Evolutionary conservation across 2,329 filamentous ascomycete genomes (phyloP).

Genomic region (Calycina herbarum): DNA sequence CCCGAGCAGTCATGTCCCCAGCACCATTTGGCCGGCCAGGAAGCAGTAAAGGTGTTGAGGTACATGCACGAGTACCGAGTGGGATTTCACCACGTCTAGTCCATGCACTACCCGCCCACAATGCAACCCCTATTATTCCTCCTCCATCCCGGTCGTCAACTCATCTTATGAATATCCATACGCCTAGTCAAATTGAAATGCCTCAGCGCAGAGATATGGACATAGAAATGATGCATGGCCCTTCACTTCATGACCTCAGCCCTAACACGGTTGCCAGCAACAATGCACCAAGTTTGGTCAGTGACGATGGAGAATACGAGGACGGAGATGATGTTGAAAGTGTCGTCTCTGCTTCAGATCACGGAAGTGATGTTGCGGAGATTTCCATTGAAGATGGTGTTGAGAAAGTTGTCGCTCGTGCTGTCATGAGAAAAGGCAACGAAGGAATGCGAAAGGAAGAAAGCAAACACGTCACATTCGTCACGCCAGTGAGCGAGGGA

Average conservation of each 20-base stretch:
- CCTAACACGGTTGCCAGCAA: conserved; percentile 71
- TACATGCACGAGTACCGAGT: conserved; percentile 36
- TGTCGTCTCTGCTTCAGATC: conserved; percentile 50
- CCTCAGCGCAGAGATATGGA: conserved; percentile 21
- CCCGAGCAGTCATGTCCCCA: conserved; percentile 56
- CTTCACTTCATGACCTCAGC: conserved; percentile 64
- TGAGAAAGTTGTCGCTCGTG: conserved; percentile 33
- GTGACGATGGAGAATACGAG: conserved; percentile 77
- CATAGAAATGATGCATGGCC: conserved; percentile 42
- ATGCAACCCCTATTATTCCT: conserved; percentile 17
- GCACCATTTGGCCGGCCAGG: conserved; percentile 48
- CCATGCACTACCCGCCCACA: conserved; percentile 36
- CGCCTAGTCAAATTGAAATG: conserved; percentile 16
- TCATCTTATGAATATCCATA: conserved; percentile 24
- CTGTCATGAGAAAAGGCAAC: conserved; percentile 31
- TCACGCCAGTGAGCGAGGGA: conserved; percentile 34
- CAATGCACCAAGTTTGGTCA: conserved; percentile 76
- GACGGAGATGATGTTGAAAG: conserved; percentile 62
- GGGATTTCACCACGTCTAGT: conserved; percentile 43
- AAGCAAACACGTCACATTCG: conserved; percentile 40
- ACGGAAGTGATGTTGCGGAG: conserved; percentile 63
- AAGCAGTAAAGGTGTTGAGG: conserved; percentile 58
- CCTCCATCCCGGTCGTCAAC: conserved; percentile 25
- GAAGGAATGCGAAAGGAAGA: conserved; percentile 32
- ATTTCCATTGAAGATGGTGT: conserved; percentile 56